Evolutionary conservation across 306 rosid species (phyloP).

Genomic region (Hippophae tibetana): DNA sequence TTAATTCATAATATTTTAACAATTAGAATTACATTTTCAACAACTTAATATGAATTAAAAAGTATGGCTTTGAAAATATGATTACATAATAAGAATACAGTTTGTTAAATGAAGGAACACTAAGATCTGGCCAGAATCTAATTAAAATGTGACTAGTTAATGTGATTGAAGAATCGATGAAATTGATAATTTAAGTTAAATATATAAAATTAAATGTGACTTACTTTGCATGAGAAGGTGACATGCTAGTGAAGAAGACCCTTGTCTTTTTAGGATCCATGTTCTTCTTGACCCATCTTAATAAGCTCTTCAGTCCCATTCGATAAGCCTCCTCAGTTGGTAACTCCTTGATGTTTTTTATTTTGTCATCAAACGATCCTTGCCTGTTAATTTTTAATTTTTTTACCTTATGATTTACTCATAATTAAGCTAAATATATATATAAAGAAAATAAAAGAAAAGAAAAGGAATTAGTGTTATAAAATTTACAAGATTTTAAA

Average conservation of each 20-base stretch:
- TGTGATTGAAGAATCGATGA: no score
- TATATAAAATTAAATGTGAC: neutral
- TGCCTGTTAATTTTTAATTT: slow-evolving; percentile 31
- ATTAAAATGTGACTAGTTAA: no score
- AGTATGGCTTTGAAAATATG: no score
- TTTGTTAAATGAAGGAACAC: no score
- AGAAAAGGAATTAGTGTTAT: no score
- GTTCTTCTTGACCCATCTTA: slow-evolving; percentile 79
- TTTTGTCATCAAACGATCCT: slow-evolving; percentile 78
- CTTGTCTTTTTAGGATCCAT: slow-evolving; percentile 80
- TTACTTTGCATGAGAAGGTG: slow-evolving; percentile 86
- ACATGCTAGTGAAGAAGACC: slow-evolving; percentile 99
- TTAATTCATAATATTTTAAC: no score
- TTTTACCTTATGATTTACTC: neutral
- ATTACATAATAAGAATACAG: no score
- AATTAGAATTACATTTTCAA: no score
- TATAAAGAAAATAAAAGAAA: neutral
- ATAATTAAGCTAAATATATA: no score
- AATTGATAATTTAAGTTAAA: no score
- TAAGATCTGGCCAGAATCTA: no score
- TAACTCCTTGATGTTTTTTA: slow-evolving; percentile 50
- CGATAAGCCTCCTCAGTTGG: slow-evolving; percentile 85
- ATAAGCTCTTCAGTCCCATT: slow-evolving; percentile 85
- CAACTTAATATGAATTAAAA: no score
- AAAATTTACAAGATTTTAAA: slow-evolving; percentile 59